Conservation (phyloP, 208 protist species). For the Naegleria fowleri region DNA sequence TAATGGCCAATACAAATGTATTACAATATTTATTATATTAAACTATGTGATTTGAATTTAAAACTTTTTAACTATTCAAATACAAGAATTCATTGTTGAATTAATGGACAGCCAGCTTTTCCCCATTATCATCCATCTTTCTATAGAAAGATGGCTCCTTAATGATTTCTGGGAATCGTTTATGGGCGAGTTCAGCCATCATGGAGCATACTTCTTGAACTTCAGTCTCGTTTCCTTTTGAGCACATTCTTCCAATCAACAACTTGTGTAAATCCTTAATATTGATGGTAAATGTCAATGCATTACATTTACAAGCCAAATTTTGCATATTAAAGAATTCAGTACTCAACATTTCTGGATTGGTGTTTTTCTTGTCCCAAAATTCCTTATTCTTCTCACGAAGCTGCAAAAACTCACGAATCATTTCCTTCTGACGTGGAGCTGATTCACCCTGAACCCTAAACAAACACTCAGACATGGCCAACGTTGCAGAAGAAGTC, state of each 20-base stretch:
- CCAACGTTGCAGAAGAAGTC: neutral
- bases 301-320: neutral
- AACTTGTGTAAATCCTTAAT: slow-evolving; percentile 5
- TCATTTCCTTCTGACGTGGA: neutral
- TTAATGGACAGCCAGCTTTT: neutral
- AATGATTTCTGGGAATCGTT: neutral
- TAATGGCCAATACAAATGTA: no score
- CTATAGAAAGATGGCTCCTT: neutral
- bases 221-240: neutral
- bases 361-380: neutral
- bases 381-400: neutral
- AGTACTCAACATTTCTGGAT: neutral
- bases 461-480: neutral
- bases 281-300: neutral
- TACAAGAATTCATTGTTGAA: no score
- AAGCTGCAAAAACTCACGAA: neutral
- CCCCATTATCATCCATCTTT: neutral
- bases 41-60: no score
- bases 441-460: neutral
- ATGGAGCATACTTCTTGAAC: neutral
- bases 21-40: no score
- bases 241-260: neutral
- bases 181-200: neutral
- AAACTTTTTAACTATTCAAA: no score
- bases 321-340: neutral